Conservation (phyloP, 2,329 filamentous ascomycete species). For the Botrytis medusae region DNA sequence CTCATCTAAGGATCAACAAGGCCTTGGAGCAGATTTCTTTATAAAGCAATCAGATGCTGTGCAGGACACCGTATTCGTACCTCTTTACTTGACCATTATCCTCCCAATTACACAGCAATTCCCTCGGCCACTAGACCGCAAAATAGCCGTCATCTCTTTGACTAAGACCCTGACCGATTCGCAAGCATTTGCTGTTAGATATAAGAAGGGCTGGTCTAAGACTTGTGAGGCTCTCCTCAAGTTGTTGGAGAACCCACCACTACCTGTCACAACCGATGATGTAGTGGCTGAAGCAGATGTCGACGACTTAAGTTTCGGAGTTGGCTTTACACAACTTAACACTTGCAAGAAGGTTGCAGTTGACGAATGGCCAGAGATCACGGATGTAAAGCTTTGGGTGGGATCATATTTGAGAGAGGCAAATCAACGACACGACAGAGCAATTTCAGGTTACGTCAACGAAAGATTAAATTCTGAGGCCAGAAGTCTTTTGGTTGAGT, state of each 20-base stretch:
- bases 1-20: slow-evolving; percentile 66
- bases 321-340: slow-evolving; percentile 91
- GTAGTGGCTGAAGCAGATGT: slow-evolving; percentile 84
- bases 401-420: slow-evolving; percentile 63
- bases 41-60: slow-evolving; percentile 80
- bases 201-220: slow-evolving; percentile 86
- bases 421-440: slow-evolving; percentile 70
- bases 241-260: slow-evolving; percentile 82
- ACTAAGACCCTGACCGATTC: slow-evolving; percentile 91
- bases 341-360: slow-evolving; percentile 74
- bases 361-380: slow-evolving; percentile 85
- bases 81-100: slow-evolving; percentile 83
- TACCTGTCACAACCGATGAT: slow-evolving; percentile 66
- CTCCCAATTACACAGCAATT: slow-evolving; percentile 88
- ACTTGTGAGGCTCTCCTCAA: slow-evolving; percentile 89
- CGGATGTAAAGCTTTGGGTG: slow-evolving; percentile 79
- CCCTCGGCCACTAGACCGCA: slow-evolving; percentile 83
- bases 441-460: slow-evolving; percentile 68
- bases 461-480: slow-evolving; percentile 67
- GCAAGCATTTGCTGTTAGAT: slow-evolving; percentile 75
- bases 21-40: slow-evolving; percentile 91
- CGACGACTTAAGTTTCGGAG: slow-evolving; percentile 91
- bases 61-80: slow-evolving; percentile 76
- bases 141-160: slow-evolving; percentile 88
- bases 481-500: slow-evolving; percentile 48